Base-by-base conservation (phyloP, 129 eudicot species). In the Flaveria robusta region DNA sequence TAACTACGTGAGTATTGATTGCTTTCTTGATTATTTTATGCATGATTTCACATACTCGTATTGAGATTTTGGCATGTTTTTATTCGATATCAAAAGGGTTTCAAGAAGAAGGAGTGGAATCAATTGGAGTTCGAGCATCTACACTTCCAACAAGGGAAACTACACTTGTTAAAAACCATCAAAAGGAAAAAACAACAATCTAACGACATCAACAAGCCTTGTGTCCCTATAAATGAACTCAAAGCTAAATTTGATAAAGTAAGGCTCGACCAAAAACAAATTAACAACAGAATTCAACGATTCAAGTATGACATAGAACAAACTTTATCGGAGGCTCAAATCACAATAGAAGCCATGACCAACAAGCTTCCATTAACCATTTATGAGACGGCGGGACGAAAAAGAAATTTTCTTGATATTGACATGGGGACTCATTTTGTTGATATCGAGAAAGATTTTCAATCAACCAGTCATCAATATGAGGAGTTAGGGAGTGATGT, bases 1-100 rank as follows among this genome's bases (percentile, higher is more conserved):
- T 49, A 78, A 70, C 71, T 70, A 78, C 46, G 71, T 70, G 20
- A 45, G 77, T 75, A 16, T 45, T 29, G 13, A 3, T 31, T 74
- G 46, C 2, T 27, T 74, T 74, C 23, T 31, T 23, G 22, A 15
- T 7, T 31, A 31, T 7, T 3, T 31, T 31, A n/a, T 47, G 16
- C 59, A 49, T 46, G 65, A 7, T n/a, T 51, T 51, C 1, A 13
- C 9, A 16, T 34, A 52, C 4, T 45, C 19, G 11, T 31, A 31
- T 31, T 31, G 37, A 31, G 11, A 31, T 31, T 31, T 31, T 31
- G 37, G 37, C 5, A 31, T 31, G 37, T 50, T 15, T 14, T 51
- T 16, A 51, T 51, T 16, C 22, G 8, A 51, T 51, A 8, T 9
- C 12, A 16, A 60, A 43, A 74, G 70, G 70, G 70, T 74, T 58